Base-by-base conservation (phyloP, 2,329 filamentous ascomycete species). In the Xylaria sp. region DNA sequence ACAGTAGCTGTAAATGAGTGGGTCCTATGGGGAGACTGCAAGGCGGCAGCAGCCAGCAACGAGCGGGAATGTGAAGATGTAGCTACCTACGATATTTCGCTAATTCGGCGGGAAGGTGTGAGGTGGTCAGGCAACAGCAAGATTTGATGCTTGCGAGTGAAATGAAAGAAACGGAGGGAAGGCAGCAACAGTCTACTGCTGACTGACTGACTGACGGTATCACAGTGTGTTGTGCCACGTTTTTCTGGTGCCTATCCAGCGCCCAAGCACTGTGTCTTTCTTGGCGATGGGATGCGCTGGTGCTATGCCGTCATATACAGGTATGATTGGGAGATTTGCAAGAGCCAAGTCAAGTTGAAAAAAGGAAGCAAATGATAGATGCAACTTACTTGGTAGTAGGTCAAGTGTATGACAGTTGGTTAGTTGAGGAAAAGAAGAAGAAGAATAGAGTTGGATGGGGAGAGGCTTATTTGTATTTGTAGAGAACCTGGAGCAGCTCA, bases 141-240 rank as follows among this genome's bases (percentile, higher is more conserved):
- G n/a, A 4, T 7, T n/a, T 11, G 40, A 31, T n/a, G 59, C 44
- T 51, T 33, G 54, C 33, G 51, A 54, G 51, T 4, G 17, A 44
- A 33, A 53, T 44, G 33, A 53, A 51, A n/a, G 26, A 53, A 51
- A 17, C 4, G 44, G 44, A 64, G 62, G 62, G 36, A 48, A 48
- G 49, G 49, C 49, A 33, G n/a, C 48, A 51, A 33, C 33, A 33
- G 33, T 33, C 33, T 33, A 28, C 28, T 28, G 28, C 33, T 33
- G 48, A 15, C 46, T 6, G 23, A 23, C 46, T 49, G 11, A 13
- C 23, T 51, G 42, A 46, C n/a, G 40, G 11, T 38, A 44, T 23
- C 33, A 26, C 46, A 49, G 20, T 49, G 46, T 17, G 13, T 4
- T 15, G 15, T 28, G 46, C 46, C 23, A 49, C 11, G 46, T 15